A percentile compares a stretch with the other conserved stretches of the same genome.
These are phyloP conservation scores for Coemansia sp. DNA, from an alignment of 192 early-diverging fungal species.

Conservation along the genomic window DNA sequence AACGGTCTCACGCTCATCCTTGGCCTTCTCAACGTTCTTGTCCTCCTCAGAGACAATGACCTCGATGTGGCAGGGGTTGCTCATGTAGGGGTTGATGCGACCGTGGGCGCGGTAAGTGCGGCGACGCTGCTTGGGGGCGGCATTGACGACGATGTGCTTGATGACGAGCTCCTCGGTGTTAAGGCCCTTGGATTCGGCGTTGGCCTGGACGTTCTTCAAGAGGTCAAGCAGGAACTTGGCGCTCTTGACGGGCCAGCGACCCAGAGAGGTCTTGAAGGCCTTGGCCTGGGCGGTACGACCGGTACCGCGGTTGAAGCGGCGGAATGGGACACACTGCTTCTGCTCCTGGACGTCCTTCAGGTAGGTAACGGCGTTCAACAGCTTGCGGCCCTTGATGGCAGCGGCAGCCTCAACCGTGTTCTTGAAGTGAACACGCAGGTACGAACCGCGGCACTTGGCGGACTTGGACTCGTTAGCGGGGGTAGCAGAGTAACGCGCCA, in stretches of 20 bases:
- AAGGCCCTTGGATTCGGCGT: slow-evolving; percentile 96
- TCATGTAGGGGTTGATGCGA: slow-evolving; percentile 95
- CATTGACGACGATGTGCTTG: slow-evolving; percentile 97
- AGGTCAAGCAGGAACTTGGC: slow-evolving; percentile 90
- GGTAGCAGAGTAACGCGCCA: slow-evolving; percentile 85
- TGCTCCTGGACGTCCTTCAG: slow-evolving; percentile 93
- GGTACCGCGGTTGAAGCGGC: slow-evolving; percentile 94
- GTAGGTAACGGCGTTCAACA: slow-evolving; percentile 89
- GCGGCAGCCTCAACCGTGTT: slow-evolving; percentile 97
- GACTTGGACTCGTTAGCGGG: slow-evolving; percentile 80
- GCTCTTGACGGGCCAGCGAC: slow-evolving; percentile 98
- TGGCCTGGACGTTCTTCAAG: slow-evolving; percentile 96
- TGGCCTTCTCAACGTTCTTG: slow-evolving; percentile 78
- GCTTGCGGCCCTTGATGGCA: slow-evolving; percentile 90
- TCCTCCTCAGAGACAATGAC: slow-evolving; percentile 89
- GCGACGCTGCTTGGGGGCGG: slow-evolving; percentile 96
- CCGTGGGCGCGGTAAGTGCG: slow-evolving; percentile 99
- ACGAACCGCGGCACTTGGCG: slow-evolving; percentile 87
- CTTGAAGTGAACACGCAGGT: slow-evolving; percentile 97
- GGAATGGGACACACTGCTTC: slow-evolving; percentile 98
- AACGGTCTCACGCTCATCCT: slow-evolving; percentile 54
- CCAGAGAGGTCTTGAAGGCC: slow-evolving; percentile 80
- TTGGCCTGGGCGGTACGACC: slow-evolving; percentile 98
- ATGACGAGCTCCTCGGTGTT: slow-evolving; percentile 85
- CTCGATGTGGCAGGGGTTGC: slow-evolving; percentile 95